Conservation (phyloP, 2,329 filamentous ascomycete species). For the Epichloe sibirici region DNA sequence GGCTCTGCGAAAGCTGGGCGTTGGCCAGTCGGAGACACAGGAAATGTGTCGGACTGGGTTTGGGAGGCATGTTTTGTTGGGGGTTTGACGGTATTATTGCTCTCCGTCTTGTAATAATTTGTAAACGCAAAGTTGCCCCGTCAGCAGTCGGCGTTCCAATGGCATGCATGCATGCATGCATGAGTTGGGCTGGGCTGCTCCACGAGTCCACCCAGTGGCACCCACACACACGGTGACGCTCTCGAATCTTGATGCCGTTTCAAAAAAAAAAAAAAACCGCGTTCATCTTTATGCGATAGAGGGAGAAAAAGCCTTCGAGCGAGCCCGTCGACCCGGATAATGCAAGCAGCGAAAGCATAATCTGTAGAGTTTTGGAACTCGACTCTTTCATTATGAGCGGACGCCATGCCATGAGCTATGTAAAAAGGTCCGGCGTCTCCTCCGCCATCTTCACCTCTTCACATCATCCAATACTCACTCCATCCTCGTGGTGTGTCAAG, state of each 20-base stretch:
- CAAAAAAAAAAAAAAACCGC: too few species aligned
- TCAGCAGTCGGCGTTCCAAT: not conserved
- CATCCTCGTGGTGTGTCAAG: too few species aligned
- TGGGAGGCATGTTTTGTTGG: constrained; percentile 23
- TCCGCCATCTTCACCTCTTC: not conserved
- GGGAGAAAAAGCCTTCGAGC: too few species aligned
- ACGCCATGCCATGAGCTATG: constrained; percentile 1
- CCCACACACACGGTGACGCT: too few species aligned
- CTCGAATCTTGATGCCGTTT: too few species aligned
- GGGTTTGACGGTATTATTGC: not conserved
- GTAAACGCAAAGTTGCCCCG: not conserved
- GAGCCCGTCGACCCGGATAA: too few species aligned
- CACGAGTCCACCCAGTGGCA: too few species aligned
- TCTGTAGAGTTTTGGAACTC: not conserved
- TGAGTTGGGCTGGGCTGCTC: too few species aligned
- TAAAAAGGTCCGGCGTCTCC: not conserved
- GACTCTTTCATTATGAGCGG: not conserved
- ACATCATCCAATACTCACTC: not conserved
- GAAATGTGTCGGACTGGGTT: constrained; percentile 54
- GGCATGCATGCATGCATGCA: too few species aligned
- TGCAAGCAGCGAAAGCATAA: not conserved
- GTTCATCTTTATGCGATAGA: too few species aligned
- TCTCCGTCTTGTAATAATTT: too few species aligned
- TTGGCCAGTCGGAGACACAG: constrained; percentile 61
- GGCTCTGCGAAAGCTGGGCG: constrained; percentile 49